Base-by-base conservation (phyloP, 176 grass and related monocot species). In the Oryza longistaminata region DNA sequence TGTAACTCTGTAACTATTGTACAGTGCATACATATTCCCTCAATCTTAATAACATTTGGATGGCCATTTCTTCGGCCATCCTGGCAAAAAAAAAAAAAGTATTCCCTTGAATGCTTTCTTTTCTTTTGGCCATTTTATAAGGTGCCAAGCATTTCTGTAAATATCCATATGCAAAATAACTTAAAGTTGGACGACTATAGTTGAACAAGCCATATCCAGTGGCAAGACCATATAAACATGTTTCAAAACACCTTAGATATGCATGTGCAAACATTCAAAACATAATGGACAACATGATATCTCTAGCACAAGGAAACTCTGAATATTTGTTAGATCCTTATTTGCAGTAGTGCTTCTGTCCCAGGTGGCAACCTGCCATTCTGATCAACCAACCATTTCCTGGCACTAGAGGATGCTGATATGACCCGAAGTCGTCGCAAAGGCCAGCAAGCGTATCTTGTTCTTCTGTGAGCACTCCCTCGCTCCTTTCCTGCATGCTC, bases 381-480 rank as follows among this genome's bases (percentile, higher is more conserved):
- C 40, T 90, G 81, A 87, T 85, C 83, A 22, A 88, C 21, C 52
- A 74, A 43, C 90, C 65, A 83, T 62, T 78, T 83, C 53, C 71
- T 88, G 78, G 46, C 82, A 85, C 68, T 45, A 85, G 80, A 71
- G 52, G 85, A 73, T 70, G 68, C 71, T 74, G 86, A 87, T 50
- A 87, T 26, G 26, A 90, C 65, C 90, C 25, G 84, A 75, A 91
- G 81, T 81, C 6, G 82, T 31, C 73, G 91, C 90, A 91, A 97
- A 27, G 95, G 92, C 91, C 89, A 97, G 77, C 92, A 95, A 68
- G 82, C 37, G 39, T 90, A 74, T 76, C 92, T 90, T 61, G 87
- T 64, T 83, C 79, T 86, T 85, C 49, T 88, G 55, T 13, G 43
- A 49, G 44, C 26, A 49, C 27, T 81, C 11, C 21, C 70, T 71